Base-by-base conservation (phyloP, 2,329 filamentous ascomycete species). In the Verticillium nonalfalfae region DNA sequence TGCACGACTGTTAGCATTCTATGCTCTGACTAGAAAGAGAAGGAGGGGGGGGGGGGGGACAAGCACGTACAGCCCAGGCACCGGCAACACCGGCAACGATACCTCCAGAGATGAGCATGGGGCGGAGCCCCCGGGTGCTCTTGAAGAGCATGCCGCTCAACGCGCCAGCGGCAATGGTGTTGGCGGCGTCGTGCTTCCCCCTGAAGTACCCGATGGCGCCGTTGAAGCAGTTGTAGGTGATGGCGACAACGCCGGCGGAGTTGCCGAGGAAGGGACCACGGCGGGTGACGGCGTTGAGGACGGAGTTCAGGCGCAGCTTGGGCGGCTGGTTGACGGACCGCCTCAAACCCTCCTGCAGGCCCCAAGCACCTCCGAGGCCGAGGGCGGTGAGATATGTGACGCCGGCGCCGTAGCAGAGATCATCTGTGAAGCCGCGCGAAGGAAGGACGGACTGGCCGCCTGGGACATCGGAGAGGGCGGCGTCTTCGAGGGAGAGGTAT, bases 371-470 rank as follows among this genome's bases (percentile, higher is more conserved):
- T 75, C 95, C 95, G 67, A 96, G 74, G 50, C 89, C 85, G 70
- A 99, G 81, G 7, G 90, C 95, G n/a, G 90, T 81, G 63, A 99
- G 82, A 74, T 99, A 99, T 72, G 93, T 97, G 65, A 94, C 88
- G 69, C 95, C 95, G 26, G 95, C 96, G 72, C 96, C 95, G 75
- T 99, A 99, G 79, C 95, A 98, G 63, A 99, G 86, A 75, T 99
- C 95, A 74, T 99, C 95, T 64, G 93, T 96, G 87, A 96, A 99
- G 74, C 95, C 95, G 75, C 95, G 89, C 61, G 93, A 97, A 54
- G 96, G 95, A 60, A 99, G 85, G 60, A 93, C 90, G 54, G 94
- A 96, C 74, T 91, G 90, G 63, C 88, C 85, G 71, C 93, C 93
- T 57, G 93, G 93, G 21, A 96, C 84, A 71, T 96, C 88, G 64